phyloP scores from a whole-genome alignment of 2,329 filamentous ascomycete genomes.

The Xylaria arbuscula region DNA sequence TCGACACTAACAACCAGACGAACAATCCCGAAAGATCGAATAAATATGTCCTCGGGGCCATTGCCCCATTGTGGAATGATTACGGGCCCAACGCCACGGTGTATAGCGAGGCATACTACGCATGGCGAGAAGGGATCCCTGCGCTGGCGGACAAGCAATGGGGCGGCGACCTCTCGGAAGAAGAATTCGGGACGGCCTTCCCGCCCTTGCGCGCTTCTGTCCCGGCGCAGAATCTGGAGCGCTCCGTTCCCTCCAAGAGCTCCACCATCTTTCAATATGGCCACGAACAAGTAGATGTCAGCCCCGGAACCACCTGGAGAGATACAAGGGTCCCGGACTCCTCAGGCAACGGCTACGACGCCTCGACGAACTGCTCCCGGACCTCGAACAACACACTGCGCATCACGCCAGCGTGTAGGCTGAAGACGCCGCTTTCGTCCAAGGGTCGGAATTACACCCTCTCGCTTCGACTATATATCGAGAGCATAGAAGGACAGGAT shows the following conservation, averaged over 20 bases:
- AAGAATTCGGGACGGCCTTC: slow-evolving; percentile 55
- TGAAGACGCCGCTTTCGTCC: slow-evolving; percentile 60
- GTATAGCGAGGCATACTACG: slow-evolving; percentile 64
- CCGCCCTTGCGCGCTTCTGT: slow-evolving; percentile 53
- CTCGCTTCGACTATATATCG: slow-evolving; percentile 55
- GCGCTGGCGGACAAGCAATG: slow-evolving; percentile 65
- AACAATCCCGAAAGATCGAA: slow-evolving; percentile 58
- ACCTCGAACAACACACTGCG: slow-evolving; percentile 45
- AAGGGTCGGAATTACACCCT: slow-evolving; percentile 70
- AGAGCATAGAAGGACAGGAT: slow-evolving; percentile 43
- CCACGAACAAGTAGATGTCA: background rate
- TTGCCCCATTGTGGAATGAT: slow-evolving; percentile 66
- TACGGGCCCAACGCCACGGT: slow-evolving; percentile 63
- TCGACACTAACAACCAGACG: slow-evolving; percentile 60
- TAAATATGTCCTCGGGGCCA: slow-evolving; percentile 58
- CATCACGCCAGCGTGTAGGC: slow-evolving; percentile 53
- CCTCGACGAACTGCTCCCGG: slow-evolving; percentile 52
- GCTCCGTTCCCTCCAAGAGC: slow-evolving; percentile 52
- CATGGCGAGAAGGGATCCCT: slow-evolving; percentile 62
- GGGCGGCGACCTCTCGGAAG: slow-evolving; percentile 59
- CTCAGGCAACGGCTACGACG: slow-evolving; percentile 56
- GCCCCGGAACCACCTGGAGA: background rate
- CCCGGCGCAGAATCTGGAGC: slow-evolving; percentile 63
- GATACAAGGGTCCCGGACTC: slow-evolving; percentile 48
- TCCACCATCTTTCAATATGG: slow-evolving; percentile 53